These are phyloP conservation scores for Aspergillus sp. DNA, from an alignment of 2,329 filamentous ascomycete species.

Conservation along the genomic window DNA sequence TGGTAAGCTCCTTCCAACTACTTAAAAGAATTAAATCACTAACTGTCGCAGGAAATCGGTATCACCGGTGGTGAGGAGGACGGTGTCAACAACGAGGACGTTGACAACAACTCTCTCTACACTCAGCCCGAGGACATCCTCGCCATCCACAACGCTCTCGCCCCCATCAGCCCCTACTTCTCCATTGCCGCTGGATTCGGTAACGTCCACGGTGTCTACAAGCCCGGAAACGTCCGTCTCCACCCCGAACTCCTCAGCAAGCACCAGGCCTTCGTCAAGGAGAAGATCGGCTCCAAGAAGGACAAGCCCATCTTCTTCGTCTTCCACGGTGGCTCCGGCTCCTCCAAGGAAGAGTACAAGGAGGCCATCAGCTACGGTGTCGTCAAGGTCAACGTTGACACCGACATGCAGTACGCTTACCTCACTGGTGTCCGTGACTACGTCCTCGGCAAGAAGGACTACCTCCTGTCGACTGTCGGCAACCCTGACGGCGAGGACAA, in stretches of 20 bases:
- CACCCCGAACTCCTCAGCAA: slow-evolving; percentile 94
- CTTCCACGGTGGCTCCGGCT: slow-evolving; percentile 97
- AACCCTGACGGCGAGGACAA: slow-evolving; percentile 96
- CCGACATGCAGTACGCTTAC: slow-evolving; percentile 96
- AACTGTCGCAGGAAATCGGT: slow-evolving; percentile 66
- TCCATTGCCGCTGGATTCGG: slow-evolving; percentile 97
- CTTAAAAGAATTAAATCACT: not conserved
- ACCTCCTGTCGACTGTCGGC: slow-evolving; percentile 80
- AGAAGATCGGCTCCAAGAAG: slow-evolving; percentile 69
- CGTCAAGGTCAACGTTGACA: slow-evolving; percentile 99
- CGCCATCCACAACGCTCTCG: slow-evolving; percentile 83
- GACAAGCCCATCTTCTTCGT: slow-evolving; percentile 98
- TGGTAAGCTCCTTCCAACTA: slow-evolving; percentile 57
- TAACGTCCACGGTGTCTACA: slow-evolving; percentile 99
- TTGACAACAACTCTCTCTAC: slow-evolving; percentile 96
- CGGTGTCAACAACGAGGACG: slow-evolving; percentile 96
- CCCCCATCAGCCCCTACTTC: slow-evolving; percentile 90
- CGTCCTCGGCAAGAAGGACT: slow-evolving; percentile 91
- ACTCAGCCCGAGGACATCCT: slow-evolving; percentile 97
- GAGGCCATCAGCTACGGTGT: slow-evolving; percentile 91
- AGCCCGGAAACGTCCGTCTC: slow-evolving; percentile 94
- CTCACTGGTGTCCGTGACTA: slow-evolving; percentile 90
- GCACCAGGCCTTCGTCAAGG: slow-evolving; percentile 90
- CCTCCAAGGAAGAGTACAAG: slow-evolving; percentile 83
- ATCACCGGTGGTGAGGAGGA: slow-evolving; percentile 98